Evolutionary conservation across 2,329 filamentous ascomycete species (phyloP).

Genomic region (Ophidiomyces ophidiicola): DNA sequence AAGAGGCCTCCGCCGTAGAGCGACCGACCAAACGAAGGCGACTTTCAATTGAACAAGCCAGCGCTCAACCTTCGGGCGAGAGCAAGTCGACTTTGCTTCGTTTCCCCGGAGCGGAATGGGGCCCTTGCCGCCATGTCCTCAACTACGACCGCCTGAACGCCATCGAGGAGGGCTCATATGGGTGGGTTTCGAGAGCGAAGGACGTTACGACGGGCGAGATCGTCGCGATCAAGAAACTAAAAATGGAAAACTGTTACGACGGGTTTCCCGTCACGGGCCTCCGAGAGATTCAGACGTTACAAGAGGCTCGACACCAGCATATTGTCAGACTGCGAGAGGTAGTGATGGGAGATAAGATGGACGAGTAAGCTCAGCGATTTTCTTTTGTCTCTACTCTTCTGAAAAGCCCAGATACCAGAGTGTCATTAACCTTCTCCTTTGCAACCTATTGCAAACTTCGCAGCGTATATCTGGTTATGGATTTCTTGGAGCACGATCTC

Average conservation of each 20-base stretch:
- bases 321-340: constrained; percentile 74
- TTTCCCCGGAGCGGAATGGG: constrained; percentile 58
- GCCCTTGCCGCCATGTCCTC: constrained; percentile 62
- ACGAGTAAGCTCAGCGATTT: constrained; percentile 38
- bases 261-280: constrained; percentile 86
- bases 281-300: constrained; percentile 83
- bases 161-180: constrained; percentile 95
- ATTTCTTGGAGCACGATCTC: constrained; percentile 94
- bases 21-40: constrained; percentile 48
- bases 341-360: constrained; percentile 56
- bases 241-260: constrained; percentile 67
- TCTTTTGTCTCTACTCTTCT: constrained; percentile 14
- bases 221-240: constrained; percentile 86
- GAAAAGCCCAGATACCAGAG: constrained; percentile 29
- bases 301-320: constrained; percentile 67
- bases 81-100: constrained; percentile 49
- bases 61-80: constrained; percentile 20
- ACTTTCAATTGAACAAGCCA: constrained; percentile 42
- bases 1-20: constrained; percentile 20
- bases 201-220: constrained; percentile 62
- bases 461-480: constrained; percentile 87
- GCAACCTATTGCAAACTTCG: constrained; percentile 19
- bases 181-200: constrained; percentile 76
- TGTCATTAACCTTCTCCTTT: constrained; percentile 25
- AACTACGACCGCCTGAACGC: constrained; percentile 88